Percentiles rank a stretch among this genome's conserved stretches.
These are phyloP conservation scores for Talaromyces albobiverticillius DNA, from an alignment of 2,329 filamentous ascomycete genomes.

Conservation along the genomic window DNA sequence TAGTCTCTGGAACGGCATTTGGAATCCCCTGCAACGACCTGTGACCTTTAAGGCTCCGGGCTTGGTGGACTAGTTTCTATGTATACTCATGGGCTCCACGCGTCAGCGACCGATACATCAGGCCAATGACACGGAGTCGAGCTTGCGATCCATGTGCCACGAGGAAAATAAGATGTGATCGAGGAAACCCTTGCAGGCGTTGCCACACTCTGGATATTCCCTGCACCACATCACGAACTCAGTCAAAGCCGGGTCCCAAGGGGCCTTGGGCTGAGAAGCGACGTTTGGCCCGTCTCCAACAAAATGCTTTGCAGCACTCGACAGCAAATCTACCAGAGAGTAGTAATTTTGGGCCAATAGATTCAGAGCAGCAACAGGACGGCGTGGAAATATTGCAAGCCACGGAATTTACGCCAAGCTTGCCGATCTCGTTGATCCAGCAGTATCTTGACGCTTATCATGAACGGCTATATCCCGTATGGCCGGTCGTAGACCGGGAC, in stretches of 20 bases:
- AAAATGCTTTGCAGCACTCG: constrained; percentile 8
- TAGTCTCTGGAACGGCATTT: too few species aligned
- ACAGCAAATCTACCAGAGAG: constrained; percentile 1
- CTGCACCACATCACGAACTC: constrained; percentile 13
- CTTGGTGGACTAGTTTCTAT: constrained; percentile 12
- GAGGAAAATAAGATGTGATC: constrained; percentile 16
- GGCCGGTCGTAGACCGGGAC: constrained; percentile 15
- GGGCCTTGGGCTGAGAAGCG: constrained; percentile 15
- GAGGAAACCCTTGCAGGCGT: constrained; percentile 12
- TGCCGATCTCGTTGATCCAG: constrained; percentile 10
- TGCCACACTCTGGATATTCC: constrained; percentile 13
- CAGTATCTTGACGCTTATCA: constrained; percentile 14
- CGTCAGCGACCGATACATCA: constrained; percentile 10
- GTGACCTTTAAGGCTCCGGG: background rate
- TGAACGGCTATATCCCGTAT: constrained; percentile 12
- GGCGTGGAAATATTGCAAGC: constrained; percentile 1
- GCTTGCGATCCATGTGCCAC: constrained; percentile 16
- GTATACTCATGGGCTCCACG: constrained; percentile 14
- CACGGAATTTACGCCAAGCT: constrained; percentile 1
- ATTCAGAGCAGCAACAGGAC: background rate
- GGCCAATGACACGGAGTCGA: constrained; percentile 16
- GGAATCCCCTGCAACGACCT: background rate
- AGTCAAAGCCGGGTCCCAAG: constrained; percentile 15
- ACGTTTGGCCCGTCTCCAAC: constrained; percentile 13
- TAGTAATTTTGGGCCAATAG: background rate